Conservation (phyloP, 169 alveolate genomes). For the Haemoproteus tartakovskyi region DNA sequence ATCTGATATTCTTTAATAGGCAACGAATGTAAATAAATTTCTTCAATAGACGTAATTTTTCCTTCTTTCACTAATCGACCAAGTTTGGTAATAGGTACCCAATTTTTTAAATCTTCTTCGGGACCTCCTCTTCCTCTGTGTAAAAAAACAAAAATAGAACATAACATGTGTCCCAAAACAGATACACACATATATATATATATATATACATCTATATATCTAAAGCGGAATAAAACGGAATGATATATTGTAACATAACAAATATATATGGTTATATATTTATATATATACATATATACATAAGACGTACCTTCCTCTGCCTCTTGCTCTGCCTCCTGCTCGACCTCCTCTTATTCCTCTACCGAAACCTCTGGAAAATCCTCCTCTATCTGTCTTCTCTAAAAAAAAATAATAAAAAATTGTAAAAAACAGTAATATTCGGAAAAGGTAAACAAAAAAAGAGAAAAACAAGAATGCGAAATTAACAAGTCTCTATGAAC, state of each 20-base stretch:
- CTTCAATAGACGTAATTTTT: slow-evolving; percentile 95
- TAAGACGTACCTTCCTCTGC: slow-evolving; percentile 56
- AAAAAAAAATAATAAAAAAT: slow-evolving; percentile 3
- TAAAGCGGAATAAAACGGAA: too few relatives aligned
- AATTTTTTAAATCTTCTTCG: slow-evolving; percentile 94
- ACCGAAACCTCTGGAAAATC: slow-evolving; percentile 75
- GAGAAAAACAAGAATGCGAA: not conserved
- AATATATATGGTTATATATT: not conserved
- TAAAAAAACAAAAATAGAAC: not conserved
- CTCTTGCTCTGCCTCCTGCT: slow-evolving; percentile 68
- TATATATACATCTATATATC: too few relatives aligned
- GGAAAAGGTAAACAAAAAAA: not conserved
- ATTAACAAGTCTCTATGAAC: not conserved
- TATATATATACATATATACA: slow-evolving; percentile 3
- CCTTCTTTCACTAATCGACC: slow-evolving; percentile 98
- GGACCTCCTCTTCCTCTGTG: slow-evolving; percentile 85
- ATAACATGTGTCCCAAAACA: slow-evolving; percentile 66
- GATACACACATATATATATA: not conserved
- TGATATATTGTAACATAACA: too few relatives aligned
- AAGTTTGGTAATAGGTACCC: slow-evolving; percentile 99
- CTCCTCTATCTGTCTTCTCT: slow-evolving; percentile 71
- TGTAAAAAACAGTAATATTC: not conserved
- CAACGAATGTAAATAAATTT: slow-evolving; percentile 97
- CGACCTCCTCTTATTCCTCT: slow-evolving; percentile 65
- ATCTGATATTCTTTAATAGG: slow-evolving; percentile 99